Evolutionary conservation across 2,329 filamentous ascomycete species (phyloP), one percentile per base, ranked within the genome.

Genomic region (Fusarium albidum): DNA sequence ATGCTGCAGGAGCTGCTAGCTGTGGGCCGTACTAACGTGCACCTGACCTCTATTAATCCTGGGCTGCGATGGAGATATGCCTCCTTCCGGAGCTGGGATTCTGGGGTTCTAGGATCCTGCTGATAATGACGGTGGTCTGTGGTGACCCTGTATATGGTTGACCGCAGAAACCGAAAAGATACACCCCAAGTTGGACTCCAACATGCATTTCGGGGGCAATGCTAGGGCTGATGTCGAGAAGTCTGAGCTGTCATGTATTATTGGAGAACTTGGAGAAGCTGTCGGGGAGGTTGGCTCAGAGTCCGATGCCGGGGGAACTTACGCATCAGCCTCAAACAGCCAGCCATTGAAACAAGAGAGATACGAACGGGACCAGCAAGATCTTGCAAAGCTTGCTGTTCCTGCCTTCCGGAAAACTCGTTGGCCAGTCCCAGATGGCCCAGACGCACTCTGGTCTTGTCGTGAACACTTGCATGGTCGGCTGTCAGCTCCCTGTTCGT

Each of bases 21-120:
- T 64, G 64, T 67, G 64, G 64, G 63, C 61, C 64, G 26, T 21
- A 21, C 21, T 21, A 21, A 25, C n/a, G 46, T 38, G 58, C 65
- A 66, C 65, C 63, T 67, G 65, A 67, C 65, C 63, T 58, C 47
- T 41, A 49, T 35, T 49, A 17, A 55, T 46, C 52, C 63, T 57
- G 40, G 61, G 51, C 50, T 66, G 42, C 51, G 4, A 54, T 59
- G 63, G 64, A 55, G 54, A 55, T 64, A 64, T 66, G 50, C 47
- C 62, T 64, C 50, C 48, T 66, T 63, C 56, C 49, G 59, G 59
- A 60, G 28, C 46, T 54, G 28, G 40, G 44, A 47, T 52, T 57
- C 53, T 51, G 31, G 58, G 49, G 42, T 58, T 46, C 48, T 42
- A 45, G 40, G 44, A 64, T 61, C 48, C 39, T 39, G 31, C 28